Base-by-base conservation (phyloP, 1,284 basidiomycete genomes). In the Ceratobasidium sp. region DNA sequence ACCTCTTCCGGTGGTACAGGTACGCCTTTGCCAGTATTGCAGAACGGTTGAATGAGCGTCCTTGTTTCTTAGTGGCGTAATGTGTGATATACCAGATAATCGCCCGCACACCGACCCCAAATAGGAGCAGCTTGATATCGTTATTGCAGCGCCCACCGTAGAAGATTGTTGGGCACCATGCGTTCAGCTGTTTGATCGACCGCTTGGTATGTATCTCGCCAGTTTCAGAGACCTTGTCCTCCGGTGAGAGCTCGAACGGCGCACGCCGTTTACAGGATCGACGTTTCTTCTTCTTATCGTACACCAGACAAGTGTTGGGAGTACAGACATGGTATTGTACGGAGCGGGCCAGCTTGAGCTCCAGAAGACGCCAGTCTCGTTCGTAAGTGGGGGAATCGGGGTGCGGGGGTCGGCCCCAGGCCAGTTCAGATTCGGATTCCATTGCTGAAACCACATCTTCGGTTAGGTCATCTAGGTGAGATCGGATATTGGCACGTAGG, bases 211-310 rank as follows among this genome's bases (percentile, higher is more conserved):
- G 67, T 80, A 77, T 8, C 79, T 57, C 77, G 62, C 30, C 1
- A 33, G 27, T 0, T 84, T 62, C 78, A 84, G 48, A 44, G 0
- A 86, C 80, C 35, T 60, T 81, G 20, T 80, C 82, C 8, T 81
- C 76, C 0, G 69, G 48, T 0, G 82, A 79, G 0, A 80, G 16
- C 33, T 69, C 41, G 30, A 82, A 88, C 8, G 86, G 86, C 5
- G 85, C 85, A 0, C 82, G 52, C 2, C 85, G 65, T 78, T 87
- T 87, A 79, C 86, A 87, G n/a, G n/a, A n/a, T n/a, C n/a, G n/a
- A n/a, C n/a, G n/a, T 6, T 55, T 59, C 7, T n/a, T n/a, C n/a
- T n/a, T n/a, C n/a, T n/a, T n/a, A 77, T 66, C 23, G 0, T 35
- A 38, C 0, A 84, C 60, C 78, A 84, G 78, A 20, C 48, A 50